Evolutionary conservation across 2,329 filamentous ascomycete species (phyloP), one percentile per base, ranked within the genome.

Genomic region (Biscogniauxia sp.): DNA sequence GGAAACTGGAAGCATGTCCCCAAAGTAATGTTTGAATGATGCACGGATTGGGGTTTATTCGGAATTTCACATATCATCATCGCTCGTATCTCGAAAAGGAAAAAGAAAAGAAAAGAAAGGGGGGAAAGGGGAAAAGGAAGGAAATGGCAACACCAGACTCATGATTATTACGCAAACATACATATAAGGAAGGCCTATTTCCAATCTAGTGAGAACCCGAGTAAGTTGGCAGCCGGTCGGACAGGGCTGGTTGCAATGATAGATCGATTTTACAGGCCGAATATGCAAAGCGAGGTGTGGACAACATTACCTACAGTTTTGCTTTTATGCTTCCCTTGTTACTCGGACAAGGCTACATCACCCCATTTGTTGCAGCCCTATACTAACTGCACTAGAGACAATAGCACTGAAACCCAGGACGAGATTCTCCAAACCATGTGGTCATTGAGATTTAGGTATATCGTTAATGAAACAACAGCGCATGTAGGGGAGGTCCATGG

Each of bases 1-100:
- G 64, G 65, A 51, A 58, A 65, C 61, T 65, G 61, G 61, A 66
- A 58, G 51, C 53, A 52, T 54, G 55, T 32, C 37, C n/a, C 19
- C 7, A 20, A 25, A 26, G n/a, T 51, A 53, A 19, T 20, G 20
- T 45, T 45, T 45, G 37, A 45, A 45, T 45, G 7, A 45, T 45
- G 37, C 6, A 32, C 37, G 37, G 7, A 13, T n/a, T 45, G 15
- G 11, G 15, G n/a, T 2, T n/a, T 2, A n/a, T 6, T 17, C 37
- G 17, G 2, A n/a, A 45, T n/a, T 5, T 45, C 37, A 2, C 15
- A 45, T n/a, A 45, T 45, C 5, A 45, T 45, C 5, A 45, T 17
- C 17, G 15, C 7, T 45, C 37, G 11, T 45, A 17, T 45, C n/a
- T 45, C 20, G n/a, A 13, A 32, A 23, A 23, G 5, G 23, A 23